Percentiles rank a stretch among this genome's conserved stretches.
phyloP scores from a whole-genome alignment of 2,329 filamentous ascomycete species.

The Exophiala bonariae region DNA sequence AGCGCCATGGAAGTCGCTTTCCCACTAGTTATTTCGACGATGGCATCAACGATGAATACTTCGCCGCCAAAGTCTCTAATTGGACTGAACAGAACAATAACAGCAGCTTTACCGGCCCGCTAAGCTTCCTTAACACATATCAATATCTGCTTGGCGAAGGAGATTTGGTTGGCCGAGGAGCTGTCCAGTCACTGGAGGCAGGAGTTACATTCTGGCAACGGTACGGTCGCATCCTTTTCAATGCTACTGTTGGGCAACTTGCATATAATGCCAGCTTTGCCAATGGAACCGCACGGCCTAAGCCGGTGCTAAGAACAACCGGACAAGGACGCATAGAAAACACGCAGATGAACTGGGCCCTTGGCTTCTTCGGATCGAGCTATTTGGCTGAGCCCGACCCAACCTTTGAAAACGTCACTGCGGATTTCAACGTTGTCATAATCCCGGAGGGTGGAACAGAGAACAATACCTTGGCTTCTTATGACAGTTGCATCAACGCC shows the following conservation, averaged over 20 bases:
- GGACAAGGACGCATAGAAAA: slow-evolving; percentile 56
- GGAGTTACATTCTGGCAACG: slow-evolving; percentile 56
- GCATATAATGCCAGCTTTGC: slow-evolving; percentile 48
- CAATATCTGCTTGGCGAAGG: slow-evolving; percentile 46
- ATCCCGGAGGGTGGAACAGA: slow-evolving; percentile 52
- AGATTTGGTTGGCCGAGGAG: slow-evolving; percentile 51
- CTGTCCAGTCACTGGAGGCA: slow-evolving; percentile 49
- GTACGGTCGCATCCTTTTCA: slow-evolving; percentile 56
- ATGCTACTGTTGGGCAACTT: slow-evolving; percentile 48
- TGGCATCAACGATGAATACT: slow-evolving; percentile 49
- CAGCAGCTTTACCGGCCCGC: slow-evolving; percentile 45
- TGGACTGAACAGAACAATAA: slow-evolving; percentile 41
- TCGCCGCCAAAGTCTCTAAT: slow-evolving; percentile 50
- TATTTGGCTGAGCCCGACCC: slow-evolving; percentile 37
- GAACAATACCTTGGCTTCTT: slow-evolving; percentile 56
- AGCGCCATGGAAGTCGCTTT: slow-evolving; percentile 57
- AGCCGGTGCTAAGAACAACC: slow-evolving; percentile 55
- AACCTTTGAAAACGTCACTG: slow-evolving; percentile 42
- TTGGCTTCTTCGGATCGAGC: slow-evolving; percentile 54
- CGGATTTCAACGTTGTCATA: slow-evolving; percentile 45
- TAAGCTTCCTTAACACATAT: slow-evolving; percentile 56
- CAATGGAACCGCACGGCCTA: slow-evolving; percentile 49
- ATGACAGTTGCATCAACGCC: slow-evolving; percentile 47
- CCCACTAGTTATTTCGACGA: slow-evolving; percentile 50
- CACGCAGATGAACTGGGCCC: slow-evolving; percentile 54